Evolutionary conservation across 228 moss, liverwort and hornwort species (phyloP).

Genomic region (Sphagnum fallax): DNA sequence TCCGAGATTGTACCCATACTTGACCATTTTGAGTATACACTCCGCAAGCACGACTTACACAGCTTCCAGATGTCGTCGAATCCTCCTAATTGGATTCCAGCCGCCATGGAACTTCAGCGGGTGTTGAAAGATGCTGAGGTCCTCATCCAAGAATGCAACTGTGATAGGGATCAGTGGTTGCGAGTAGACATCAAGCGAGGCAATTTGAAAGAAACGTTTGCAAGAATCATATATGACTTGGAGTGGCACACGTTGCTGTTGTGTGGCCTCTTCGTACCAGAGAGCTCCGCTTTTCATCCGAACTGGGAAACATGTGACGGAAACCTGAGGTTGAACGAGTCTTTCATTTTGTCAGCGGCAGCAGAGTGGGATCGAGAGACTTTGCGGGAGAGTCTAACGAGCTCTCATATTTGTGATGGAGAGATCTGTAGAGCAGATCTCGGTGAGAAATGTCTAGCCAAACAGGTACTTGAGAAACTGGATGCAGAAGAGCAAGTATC

Average conservation of each 20-base stretch:
- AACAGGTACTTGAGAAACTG: slow-evolving; percentile 6
- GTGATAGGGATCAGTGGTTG: slow-evolving; percentile 6
- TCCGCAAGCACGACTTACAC: too few species aligned
- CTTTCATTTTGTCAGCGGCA: slow-evolving; percentile 1
- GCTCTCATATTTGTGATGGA: slow-evolving; percentile 2
- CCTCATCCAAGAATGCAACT: slow-evolving; percentile 14
- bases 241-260: slow-evolving; percentile 12
- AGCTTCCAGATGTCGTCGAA: too few species aligned
- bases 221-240: slow-evolving; percentile 1
- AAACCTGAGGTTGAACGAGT: not conserved
- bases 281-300: not conserved
- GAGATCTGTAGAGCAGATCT: slow-evolving; percentile 1
- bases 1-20: not conserved
- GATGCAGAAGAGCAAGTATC: slow-evolving; percentile 10
- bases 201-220: slow-evolving; percentile 12
- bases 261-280: slow-evolving; percentile 6
- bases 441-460: slow-evolving; percentile 2
- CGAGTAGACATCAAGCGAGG: slow-evolving; percentile 9
- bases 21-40: not conserved
- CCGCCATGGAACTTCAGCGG: slow-evolving; percentile 4
- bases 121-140: slow-evolving; percentile 6
- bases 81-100: not conserved
- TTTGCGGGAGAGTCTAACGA: slow-evolving; percentile 2
- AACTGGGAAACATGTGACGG: slow-evolving; percentile 7
- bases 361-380: slow-evolving; percentile 7